Evolutionary conservation across 2,329 filamentous ascomycete genomes (phyloP).

Genomic region (Scopulariopsis brevicaulis): DNA sequence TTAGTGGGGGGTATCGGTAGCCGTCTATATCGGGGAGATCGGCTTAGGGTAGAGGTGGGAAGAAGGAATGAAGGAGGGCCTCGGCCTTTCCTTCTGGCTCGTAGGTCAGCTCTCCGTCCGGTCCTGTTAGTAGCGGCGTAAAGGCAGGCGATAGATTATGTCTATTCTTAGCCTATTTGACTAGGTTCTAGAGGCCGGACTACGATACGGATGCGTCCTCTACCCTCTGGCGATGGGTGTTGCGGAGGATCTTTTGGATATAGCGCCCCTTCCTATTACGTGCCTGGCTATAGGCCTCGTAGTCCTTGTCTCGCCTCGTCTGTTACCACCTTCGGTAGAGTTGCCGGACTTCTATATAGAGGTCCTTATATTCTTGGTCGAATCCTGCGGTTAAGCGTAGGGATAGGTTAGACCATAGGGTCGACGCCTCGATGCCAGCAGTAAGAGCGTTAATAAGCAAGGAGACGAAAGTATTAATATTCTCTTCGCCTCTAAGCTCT

Average conservation of each 20-base stretch:
- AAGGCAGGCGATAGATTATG: neutral
- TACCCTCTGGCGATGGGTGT: slow-evolving; percentile 7
- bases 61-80: slow-evolving; percentile 3
- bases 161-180: slow-evolving; percentile 1
- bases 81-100: slow-evolving; percentile 2
- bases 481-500: slow-evolving; percentile 7
- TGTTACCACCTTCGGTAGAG: slow-evolving; percentile 3
- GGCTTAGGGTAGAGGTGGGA: slow-evolving; percentile 2
- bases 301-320: slow-evolving; percentile 8
- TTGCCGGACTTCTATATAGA: slow-evolving; percentile 4
- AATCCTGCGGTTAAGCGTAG: slow-evolving; percentile 12
- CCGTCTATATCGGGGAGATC: slow-evolving; percentile 5
- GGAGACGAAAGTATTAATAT: slow-evolving; percentile 9
- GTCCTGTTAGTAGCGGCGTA: neutral
- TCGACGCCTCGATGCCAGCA: slow-evolving; percentile 11
- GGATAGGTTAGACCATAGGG: slow-evolving; percentile 13
- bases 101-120: neutral
- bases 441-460: slow-evolving; percentile 11
- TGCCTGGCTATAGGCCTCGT: slow-evolving; percentile 7
- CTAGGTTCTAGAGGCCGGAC: neutral
- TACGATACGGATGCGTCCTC: neutral
- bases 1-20: slow-evolving; percentile 3
- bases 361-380: slow-evolving; percentile 10
- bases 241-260: slow-evolving; percentile 9
- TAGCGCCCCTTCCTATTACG: slow-evolving; percentile 11